These are phyloP conservation scores for Yamadazyma atmosphaerica DNA, from an alignment of 1,139 yeast genomes.

Conservation along the genomic window DNA sequence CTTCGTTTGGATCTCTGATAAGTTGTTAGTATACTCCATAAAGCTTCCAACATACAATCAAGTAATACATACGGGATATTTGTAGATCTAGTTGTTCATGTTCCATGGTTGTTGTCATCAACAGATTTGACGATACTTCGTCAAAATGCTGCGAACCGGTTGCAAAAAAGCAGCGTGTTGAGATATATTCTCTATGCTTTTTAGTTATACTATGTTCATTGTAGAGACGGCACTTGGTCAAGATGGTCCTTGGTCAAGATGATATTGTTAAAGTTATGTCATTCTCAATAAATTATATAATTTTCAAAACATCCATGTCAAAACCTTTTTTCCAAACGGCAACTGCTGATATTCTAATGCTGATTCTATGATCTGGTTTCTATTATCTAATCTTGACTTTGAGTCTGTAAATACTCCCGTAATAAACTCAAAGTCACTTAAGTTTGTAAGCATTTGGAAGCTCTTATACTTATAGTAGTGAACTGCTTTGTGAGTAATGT, in stretches of 20 bases:
- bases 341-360: not conserved
- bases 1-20: not conserved
- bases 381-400: not conserved
- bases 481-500: not conserved
- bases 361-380: not conserved
- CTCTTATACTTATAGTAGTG: not conserved
- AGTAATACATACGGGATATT: not conserved
- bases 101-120: not conserved
- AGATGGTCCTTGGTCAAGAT: no score
- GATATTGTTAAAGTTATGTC: no score
- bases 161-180: no score
- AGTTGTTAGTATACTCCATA: not conserved
- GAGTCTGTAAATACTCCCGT: not conserved
- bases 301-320: not conserved
- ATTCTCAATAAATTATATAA: no score
- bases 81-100: conserved; percentile 1
- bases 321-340: not conserved
- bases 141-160: not conserved
- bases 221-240: no score
- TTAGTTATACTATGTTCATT: no score
- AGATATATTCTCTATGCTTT: no score
- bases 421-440: not conserved
- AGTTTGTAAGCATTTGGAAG: conserved; percentile 6
- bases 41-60: no score
- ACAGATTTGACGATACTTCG: not conserved